Conservation (phyloP, 2,329 filamentous ascomycete genomes). For the Tolypocladium nubicola region DNA sequence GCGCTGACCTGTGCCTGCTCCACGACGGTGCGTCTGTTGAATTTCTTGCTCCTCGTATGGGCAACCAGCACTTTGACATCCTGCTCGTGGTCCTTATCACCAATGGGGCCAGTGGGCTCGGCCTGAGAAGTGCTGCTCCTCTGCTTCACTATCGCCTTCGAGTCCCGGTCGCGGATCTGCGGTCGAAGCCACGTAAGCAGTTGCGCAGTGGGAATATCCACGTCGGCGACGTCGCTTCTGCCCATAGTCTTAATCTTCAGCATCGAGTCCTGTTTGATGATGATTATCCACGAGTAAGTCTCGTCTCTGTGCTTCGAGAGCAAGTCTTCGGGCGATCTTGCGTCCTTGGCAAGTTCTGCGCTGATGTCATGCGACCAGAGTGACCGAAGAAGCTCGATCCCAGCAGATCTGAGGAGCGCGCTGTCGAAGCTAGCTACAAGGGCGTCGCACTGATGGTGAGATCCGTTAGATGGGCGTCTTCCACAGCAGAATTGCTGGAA, state of each 20-base stretch:
- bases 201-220: conserved; percentile 63
- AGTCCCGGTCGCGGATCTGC: conserved; percentile 72
- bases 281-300: conserved; percentile 75
- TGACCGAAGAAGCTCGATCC: conserved; percentile 64
- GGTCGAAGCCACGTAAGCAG: conserved; percentile 70
- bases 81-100: conserved; percentile 39
- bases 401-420: conserved; percentile 61
- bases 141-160: conserved; percentile 41
- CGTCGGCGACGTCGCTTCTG: conserved; percentile 63
- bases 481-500: background rate
- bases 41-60: conserved; percentile 81
- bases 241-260: conserved; percentile 73
- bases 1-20: conserved; percentile 59
- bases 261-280: conserved; percentile 68
- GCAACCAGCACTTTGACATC: conserved; percentile 79
- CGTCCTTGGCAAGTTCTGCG: conserved; percentile 76
- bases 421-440: conserved; percentile 82
- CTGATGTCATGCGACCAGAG: conserved; percentile 80
- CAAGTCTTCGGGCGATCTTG: conserved; percentile 69
- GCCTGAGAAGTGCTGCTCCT: conserved; percentile 16
- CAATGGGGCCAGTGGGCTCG: conserved; percentile 15
- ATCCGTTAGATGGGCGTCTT: background rate
- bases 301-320: conserved; percentile 67
- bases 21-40: conserved; percentile 76
- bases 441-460: conserved; percentile 60